These are phyloP conservation scores for Penicillium atrosanguineum DNA, from an alignment of 495 filamentous ascomycete species.

Conservation along the genomic window DNA sequence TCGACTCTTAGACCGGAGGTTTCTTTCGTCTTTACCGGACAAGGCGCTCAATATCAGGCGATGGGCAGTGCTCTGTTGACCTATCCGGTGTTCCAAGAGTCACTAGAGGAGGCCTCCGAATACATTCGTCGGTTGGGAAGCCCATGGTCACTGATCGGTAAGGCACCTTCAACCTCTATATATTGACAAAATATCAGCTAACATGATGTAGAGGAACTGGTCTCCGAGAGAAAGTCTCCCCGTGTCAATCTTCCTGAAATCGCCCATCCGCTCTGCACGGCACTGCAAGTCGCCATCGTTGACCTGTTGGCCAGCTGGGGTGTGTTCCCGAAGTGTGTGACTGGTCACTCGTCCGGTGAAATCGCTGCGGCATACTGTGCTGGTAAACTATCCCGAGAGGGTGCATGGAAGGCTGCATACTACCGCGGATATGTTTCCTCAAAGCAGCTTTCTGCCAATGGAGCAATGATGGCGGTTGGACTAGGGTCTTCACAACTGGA, in stretches of 20 bases:
- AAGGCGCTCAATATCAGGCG: slow-evolving; percentile 32
- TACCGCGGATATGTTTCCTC: slow-evolving; percentile 29
- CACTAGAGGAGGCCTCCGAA: slow-evolving; percentile 21
- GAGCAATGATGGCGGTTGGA: slow-evolving; percentile 32
- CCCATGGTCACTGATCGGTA: slow-evolving; percentile 30
- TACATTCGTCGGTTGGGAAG: slow-evolving; percentile 29
- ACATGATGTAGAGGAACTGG: slow-evolving; percentile 17
- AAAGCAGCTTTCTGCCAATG: slow-evolving; percentile 19
- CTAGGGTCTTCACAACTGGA: slow-evolving; percentile 14
- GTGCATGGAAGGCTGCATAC: slow-evolving; percentile 28
- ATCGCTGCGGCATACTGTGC: slow-evolving; percentile 36
- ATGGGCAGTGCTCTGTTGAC: slow-evolving; percentile 33
- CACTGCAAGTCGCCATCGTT: slow-evolving; percentile 42
- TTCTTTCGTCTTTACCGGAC: slow-evolving; percentile 35
- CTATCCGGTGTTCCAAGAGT: slow-evolving; percentile 27
- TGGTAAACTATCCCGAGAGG: slow-evolving; percentile 17
- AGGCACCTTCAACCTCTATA: slow-evolving; percentile 33
- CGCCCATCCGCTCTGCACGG: slow-evolving; percentile 40
- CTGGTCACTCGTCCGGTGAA: slow-evolving; percentile 45
- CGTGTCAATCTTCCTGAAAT: slow-evolving; percentile 26
- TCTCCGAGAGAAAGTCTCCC: slow-evolving; percentile 15
- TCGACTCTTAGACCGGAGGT: slow-evolving; percentile 10
- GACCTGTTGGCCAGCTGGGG: slow-evolving; percentile 33
- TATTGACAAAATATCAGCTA: neutral
- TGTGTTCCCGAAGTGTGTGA: slow-evolving; percentile 28